A percentile compares a stretch with the other conserved stretches of the same genome.
These are phyloP conservation scores for Afroboletus lepidellus DNA, from an alignment of 1,284 basidiomycete genomes.

Conservation along the genomic window DNA sequence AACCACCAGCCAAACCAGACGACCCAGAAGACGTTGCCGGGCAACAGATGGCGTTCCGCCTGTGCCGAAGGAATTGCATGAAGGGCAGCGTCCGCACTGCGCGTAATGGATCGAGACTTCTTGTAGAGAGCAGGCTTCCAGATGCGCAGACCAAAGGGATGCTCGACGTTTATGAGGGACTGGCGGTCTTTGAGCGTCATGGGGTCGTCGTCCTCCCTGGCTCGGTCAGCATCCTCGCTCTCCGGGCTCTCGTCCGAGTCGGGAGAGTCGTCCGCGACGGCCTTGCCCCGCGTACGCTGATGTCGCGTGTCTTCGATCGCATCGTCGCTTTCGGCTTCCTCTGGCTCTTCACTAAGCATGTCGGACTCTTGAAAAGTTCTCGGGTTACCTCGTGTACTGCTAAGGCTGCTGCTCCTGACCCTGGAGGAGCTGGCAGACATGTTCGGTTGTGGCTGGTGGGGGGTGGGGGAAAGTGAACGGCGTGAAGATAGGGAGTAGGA, in stretches of 20 bases:
- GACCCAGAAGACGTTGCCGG: constrained; percentile 93
- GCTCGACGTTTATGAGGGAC: constrained; percentile 98
- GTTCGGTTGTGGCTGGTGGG: constrained; percentile 41
- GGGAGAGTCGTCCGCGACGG: constrained; percentile 27
- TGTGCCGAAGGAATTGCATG: constrained; percentile 91
- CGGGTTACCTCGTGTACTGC: constrained; percentile 50
- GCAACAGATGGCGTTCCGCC: constrained; percentile 85
- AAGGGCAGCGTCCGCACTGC: constrained; percentile 92
- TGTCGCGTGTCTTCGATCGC: constrained; percentile 32
- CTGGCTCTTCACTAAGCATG: constrained; percentile 49
- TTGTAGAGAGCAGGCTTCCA: constrained; percentile 99
- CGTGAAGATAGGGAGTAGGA: constrained; percentile 53
- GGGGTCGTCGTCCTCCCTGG: constrained; percentile 71
- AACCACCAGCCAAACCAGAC: constrained; percentile 92
- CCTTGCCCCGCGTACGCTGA: constrained; percentile 29
- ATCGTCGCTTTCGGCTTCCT: constrained; percentile 31
- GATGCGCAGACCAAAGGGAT: constrained; percentile 98
- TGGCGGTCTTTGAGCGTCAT: constrained; percentile 96
- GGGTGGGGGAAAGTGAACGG: constrained; percentile 41
- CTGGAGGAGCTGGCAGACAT: constrained; percentile 50
- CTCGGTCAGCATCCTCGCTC: constrained; percentile 36
- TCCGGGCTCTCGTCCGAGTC: constrained; percentile 38
- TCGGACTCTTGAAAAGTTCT: constrained; percentile 43
- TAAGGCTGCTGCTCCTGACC: constrained; percentile 58
- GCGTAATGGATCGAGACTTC: constrained; percentile 94